Conservation (phyloP, 2,329 filamentous ascomycete genomes). For the Trichophyton equinum region DNA sequence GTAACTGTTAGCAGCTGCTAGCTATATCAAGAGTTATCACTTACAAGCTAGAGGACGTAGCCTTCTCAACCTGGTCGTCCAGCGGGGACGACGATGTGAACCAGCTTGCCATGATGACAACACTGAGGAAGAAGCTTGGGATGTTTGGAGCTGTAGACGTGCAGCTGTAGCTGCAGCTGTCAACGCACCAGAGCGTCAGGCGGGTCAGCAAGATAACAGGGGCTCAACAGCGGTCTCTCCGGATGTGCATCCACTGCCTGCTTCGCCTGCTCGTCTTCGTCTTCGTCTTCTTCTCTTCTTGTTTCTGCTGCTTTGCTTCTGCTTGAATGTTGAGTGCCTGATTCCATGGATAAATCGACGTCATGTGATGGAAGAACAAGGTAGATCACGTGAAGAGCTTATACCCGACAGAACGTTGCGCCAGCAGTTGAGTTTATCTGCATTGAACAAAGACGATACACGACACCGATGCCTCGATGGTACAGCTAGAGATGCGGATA, state of each 20-base stretch:
- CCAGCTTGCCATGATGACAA: conserved; percentile 81
- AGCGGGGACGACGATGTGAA: conserved; percentile 85
- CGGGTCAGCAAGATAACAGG: background rate
- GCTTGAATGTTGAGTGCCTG: background rate
- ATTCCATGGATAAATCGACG: background rate
- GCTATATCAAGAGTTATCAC: conserved; percentile 20
- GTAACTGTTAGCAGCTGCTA: background rate
- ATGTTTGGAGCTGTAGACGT: background rate
- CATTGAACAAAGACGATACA: background rate
- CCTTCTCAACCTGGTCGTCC: conserved; percentile 93
- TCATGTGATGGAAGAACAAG: background rate
- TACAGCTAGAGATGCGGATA: background rate
- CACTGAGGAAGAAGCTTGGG: background rate
- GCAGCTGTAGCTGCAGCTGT: background rate
- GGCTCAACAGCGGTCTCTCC: background rate
- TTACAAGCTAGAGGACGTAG: conserved; percentile 86
- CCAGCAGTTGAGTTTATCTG: too few relatives aligned
- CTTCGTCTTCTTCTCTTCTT: too few relatives aligned
- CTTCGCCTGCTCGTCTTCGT: background rate
- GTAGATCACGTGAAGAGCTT: background rate
- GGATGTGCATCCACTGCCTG: background rate
- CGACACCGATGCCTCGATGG: background rate
- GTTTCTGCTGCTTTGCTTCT: too few relatives aligned
- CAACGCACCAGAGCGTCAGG: background rate
- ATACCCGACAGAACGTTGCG: background rate